Conservation (phyloP, 768 basidiomycete genomes). For the Mycena galericulata region DNA sequence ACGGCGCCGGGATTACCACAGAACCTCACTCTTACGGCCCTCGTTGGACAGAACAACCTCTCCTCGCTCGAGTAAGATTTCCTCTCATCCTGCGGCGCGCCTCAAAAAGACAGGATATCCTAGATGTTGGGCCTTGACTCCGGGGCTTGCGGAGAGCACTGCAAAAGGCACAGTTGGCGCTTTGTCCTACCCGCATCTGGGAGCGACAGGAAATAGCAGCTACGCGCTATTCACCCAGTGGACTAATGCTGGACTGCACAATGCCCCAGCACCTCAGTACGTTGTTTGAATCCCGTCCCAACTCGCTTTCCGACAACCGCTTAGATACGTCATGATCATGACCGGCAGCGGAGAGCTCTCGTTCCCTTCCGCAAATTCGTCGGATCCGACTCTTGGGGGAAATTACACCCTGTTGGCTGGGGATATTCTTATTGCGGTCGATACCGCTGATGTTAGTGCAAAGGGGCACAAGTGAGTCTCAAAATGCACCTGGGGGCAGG, state of each 20-base stretch:
- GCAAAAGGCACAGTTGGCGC: conserved; percentile 31
- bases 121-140: conserved; percentile 32
- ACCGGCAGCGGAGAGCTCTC: conserved; percentile 25
- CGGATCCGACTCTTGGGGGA: conserved; percentile 13
- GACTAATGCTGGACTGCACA: conserved; percentile 23
- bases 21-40: conserved; percentile 24
- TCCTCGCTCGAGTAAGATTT: conserved; percentile 20
- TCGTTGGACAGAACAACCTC: conserved; percentile 20
- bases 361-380: conserved; percentile 11
- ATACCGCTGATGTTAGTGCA: conserved; percentile 10
- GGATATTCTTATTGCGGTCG: conserved; percentile 25
- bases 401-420: conserved; percentile 24
- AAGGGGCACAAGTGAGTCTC: conserved; percentile 27
- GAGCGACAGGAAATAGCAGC: conserved; percentile 20
- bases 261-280: conserved; percentile 27
- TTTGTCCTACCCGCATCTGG: conserved; percentile 9
- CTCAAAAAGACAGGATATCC: neutral
- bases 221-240: conserved; percentile 26
- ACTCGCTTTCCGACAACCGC: neutral
- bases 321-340: conserved; percentile 25
- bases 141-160: conserved; percentile 23
- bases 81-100: neutral
- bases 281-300: neutral
- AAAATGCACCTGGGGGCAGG: no score
- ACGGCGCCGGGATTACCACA: neutral